Percentiles rank a stretch among this genome's conserved stretches.
Evolutionary conservation across 2,329 filamentous ascomycete genomes (phyloP).

Genomic region (Shiraia sp.): DNA sequence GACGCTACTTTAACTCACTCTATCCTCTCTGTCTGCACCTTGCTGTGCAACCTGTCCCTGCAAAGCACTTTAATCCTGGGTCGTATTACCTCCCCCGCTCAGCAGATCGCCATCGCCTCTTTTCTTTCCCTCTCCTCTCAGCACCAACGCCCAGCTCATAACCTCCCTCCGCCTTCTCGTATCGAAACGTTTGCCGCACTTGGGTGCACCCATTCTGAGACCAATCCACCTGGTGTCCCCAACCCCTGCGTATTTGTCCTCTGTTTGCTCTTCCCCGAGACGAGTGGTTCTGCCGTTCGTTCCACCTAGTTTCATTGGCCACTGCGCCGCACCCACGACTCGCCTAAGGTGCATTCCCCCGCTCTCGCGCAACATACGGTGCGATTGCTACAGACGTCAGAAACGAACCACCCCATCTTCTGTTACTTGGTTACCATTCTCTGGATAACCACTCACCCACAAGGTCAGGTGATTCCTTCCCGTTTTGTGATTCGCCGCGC

Average conservation of each 20-base stretch:
- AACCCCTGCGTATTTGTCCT: constrained; percentile 10
- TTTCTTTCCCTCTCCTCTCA: constrained; percentile 27
- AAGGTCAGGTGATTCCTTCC: not conserved
- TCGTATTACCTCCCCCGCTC: constrained; percentile 41
- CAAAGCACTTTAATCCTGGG: constrained; percentile 36
- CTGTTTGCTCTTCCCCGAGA: constrained; percentile 19
- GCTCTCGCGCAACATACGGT: constrained; percentile 35
- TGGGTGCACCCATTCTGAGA: constrained; percentile 10
- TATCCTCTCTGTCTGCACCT: constrained; percentile 36
- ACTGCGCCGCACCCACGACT: constrained; percentile 32
- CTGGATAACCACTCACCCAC: constrained; percentile 3
- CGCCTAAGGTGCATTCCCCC: constrained; percentile 41
- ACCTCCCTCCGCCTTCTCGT: constrained; percentile 21
- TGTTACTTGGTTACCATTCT: constrained; percentile 22
- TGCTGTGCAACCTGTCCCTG: constrained; percentile 34
- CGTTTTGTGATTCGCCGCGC: constrained; percentile 8
- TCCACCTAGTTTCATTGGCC: constrained; percentile 33
- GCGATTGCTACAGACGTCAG: constrained; percentile 36
- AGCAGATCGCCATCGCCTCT: constrained; percentile 37
- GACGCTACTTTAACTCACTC: constrained; percentile 40
- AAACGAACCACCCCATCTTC: constrained; percentile 22
- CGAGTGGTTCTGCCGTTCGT: constrained; percentile 30
- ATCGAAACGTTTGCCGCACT: constrained; percentile 16
- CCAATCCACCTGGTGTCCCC: constrained; percentile 14
- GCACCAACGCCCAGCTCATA: constrained; percentile 24